phyloP scores from a whole-genome alignment of 1,284 basidiomycete species.

The Ganoderma meredithae region DNA sequence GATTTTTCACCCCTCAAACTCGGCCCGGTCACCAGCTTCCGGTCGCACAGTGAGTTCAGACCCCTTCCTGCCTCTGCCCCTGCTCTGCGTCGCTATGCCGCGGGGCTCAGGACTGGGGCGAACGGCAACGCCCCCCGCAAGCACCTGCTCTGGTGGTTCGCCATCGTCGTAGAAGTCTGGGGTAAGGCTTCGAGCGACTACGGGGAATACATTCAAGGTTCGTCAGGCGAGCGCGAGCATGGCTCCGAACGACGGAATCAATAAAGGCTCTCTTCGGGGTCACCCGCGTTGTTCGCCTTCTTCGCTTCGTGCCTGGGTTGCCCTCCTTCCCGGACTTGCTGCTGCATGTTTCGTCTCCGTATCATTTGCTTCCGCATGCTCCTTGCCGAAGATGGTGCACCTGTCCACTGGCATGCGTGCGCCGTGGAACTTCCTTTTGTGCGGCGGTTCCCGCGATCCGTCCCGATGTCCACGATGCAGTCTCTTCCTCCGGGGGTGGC shows the following conservation, averaged over 20 bases:
- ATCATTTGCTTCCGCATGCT: not conserved
- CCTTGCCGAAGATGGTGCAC: not conserved
- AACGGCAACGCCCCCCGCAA: not conserved
- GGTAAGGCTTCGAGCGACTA: not conserved
- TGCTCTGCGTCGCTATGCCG: too few relatives aligned
- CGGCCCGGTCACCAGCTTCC: too few relatives aligned
- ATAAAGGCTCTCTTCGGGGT: not conserved
- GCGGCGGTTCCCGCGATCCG: not conserved
- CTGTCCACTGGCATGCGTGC: not conserved
- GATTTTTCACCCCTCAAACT: too few relatives aligned
- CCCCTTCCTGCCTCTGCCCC: too few relatives aligned
- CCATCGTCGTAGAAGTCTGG: not conserved
- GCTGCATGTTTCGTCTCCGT: not conserved
- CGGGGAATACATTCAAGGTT: not conserved
- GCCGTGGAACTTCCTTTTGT: not conserved
- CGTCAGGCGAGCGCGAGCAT: not conserved
- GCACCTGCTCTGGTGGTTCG: not conserved
- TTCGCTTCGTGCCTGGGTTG: too few relatives aligned
- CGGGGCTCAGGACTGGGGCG: not conserved
- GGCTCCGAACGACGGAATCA: not conserved
- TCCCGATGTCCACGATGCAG: not conserved
- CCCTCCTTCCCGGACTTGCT: not conserved
- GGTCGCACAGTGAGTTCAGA: too few relatives aligned
- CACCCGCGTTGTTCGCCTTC: not conserved
- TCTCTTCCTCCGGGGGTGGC: not conserved